These are phyloP conservation scores for Solanum medicagineum DNA, from an alignment of 257 asterid species.

Conservation along the genomic window DNA sequence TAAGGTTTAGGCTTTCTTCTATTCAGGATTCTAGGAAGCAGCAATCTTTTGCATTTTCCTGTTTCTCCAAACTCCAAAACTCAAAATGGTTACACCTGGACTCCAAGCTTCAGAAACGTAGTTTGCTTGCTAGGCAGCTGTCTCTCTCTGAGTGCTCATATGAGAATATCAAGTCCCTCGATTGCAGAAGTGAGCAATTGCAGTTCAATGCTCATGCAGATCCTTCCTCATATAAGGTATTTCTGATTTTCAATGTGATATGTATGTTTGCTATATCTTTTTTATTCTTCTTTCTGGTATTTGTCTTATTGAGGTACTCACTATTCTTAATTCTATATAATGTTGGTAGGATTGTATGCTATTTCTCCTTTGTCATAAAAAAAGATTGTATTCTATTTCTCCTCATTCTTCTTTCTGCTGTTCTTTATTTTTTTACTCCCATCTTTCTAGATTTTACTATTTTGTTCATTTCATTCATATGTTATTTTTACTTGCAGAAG, in stretches of 20 bases:
- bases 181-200: slow-evolving; percentile 21
- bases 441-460: neutral
- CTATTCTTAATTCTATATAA: neutral
- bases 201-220: slow-evolving; percentile 22
- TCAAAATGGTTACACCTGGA: slow-evolving; percentile 66
- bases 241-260: neutral
- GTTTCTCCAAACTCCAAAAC: slow-evolving; percentile 46
- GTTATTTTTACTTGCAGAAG: slow-evolving; percentile 18
- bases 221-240: slow-evolving; percentile 43
- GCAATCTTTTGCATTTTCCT: slow-evolving; percentile 50
- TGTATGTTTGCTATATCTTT: neutral
- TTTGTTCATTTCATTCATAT: neutral
- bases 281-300: neutral
- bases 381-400: neutral
- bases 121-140: slow-evolving; percentile 42
- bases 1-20: slow-evolving; percentile 52
- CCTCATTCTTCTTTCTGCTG: neutral
- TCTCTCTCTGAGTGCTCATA: slow-evolving; percentile 73
- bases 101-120: slow-evolving; percentile 47
- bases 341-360: neutral
- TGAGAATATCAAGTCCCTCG: slow-evolving; percentile 64
- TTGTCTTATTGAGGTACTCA: neutral
- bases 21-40: slow-evolving; percentile 42
- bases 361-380: neutral
- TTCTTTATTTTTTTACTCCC: neutral